Evolutionary conservation across 495 filamentous ascomycete genomes (phyloP), one percentile per base, ranked within the genome.

Genomic region (Amphirosellinia nigrospora): DNA sequence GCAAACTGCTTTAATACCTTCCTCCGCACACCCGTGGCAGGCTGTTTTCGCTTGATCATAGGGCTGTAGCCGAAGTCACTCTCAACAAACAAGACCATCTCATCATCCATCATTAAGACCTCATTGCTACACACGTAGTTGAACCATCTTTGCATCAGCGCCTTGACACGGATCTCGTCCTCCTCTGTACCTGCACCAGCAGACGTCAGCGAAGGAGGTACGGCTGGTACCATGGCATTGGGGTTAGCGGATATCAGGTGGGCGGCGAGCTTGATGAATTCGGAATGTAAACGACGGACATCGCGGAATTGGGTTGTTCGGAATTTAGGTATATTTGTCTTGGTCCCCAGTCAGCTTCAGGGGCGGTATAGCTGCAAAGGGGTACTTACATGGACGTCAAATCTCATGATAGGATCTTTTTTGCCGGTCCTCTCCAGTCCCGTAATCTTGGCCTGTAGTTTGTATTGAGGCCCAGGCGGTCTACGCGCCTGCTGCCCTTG

Each of bases 1-100:
- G 96, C 96, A 77, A 99, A 99, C 80, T 99, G 96, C 84, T 99
- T 99, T 80, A 99, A 86, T 50, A 98, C 89, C 81, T 96, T 96
- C 73, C 96, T 89, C 50, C 95, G 89, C 66, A 98, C 93, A 46
- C 96, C 96, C 0, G 96, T 99, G 19, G 96, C 96, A 7, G 96
- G 96, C 80, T 99, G 96, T 83, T 97, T 97, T 85, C 93, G 92
- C 74, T 93, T 89, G 23, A 98, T 90, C 70, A 98, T 92, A 6
- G 96, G 96, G 74, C 94, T 97, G 78, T 99, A 99, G 28, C 96
- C 96, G 79, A 97, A 97, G 80, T 99, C 96, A 74, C 93, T 96
- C 79, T 99, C 96, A 28, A 98, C 94, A 70, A 99, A 99, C 46
- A 98, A 88, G 6, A 97, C 89, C 86, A 98, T 93, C 79, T 99